These are phyloP conservation scores for Mycena metata DNA, from an alignment of 768 basidiomycete genomes.

Conservation along the genomic window DNA sequence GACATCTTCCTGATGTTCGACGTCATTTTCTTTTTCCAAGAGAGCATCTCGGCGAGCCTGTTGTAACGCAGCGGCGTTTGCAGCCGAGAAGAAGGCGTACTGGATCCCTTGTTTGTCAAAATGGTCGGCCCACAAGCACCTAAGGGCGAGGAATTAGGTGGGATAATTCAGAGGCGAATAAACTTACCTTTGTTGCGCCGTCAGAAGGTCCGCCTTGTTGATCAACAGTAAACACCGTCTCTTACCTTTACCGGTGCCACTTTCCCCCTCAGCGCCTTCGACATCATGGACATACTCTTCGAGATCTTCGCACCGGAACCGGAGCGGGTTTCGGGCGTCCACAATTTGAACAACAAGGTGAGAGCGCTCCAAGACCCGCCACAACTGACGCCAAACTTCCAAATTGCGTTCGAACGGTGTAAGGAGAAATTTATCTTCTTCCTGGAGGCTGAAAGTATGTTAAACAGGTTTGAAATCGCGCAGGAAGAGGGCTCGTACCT, in stretches of 20 bases:
- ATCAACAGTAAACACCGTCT: constrained; percentile 87
- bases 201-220: constrained; percentile 96
- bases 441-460: constrained; percentile 76
- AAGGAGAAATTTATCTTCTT: constrained; percentile 87
- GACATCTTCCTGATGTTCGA: constrained; percentile 26
- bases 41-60: constrained; percentile 72
- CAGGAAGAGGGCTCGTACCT: constrained; percentile 62
- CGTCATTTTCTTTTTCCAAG: constrained; percentile 29
- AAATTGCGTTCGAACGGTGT: constrained; percentile 98
- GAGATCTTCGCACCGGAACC: constrained; percentile 93
- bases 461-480: background rate
- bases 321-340: constrained; percentile 94
- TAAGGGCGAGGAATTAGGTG: constrained; percentile 47
- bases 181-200: constrained; percentile 82
- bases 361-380: constrained; percentile 96
- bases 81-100: constrained; percentile 95
- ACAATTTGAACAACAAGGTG: constrained; percentile 96
- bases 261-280: constrained; percentile 85
- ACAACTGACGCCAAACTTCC: constrained; percentile 98
- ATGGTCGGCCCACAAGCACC: constrained; percentile 91
- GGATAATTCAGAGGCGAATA: background rate
- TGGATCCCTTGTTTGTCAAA: constrained; percentile 81
- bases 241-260: constrained; percentile 79
- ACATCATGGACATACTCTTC: constrained; percentile 89
- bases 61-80: constrained; percentile 88